These are phyloP conservation scores for Nicotiana obtusifolia DNA, from an alignment of 257 asterid species.

Conservation along the genomic window DNA sequence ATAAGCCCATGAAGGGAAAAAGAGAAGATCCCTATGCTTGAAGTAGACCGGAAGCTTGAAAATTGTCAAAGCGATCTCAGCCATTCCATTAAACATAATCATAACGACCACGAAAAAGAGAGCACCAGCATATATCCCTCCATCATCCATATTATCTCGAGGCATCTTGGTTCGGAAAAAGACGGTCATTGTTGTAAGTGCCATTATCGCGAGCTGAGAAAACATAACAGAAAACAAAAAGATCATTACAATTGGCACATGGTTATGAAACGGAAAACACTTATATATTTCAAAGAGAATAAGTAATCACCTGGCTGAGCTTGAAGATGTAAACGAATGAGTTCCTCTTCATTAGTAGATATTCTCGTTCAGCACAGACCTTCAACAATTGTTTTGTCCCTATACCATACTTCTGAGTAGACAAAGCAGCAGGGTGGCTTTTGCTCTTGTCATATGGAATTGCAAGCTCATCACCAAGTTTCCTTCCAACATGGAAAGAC, in stretches of 20 bases:
- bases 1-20: conserved; percentile 60
- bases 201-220: conserved; percentile 33
- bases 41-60: conserved; percentile 61
- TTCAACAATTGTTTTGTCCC: conserved; percentile 45
- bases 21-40: conserved; percentile 52
- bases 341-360: conserved; percentile 53
- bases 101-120: conserved; percentile 36
- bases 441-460: conserved; percentile 45
- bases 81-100: conserved; percentile 55
- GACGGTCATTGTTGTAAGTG: conserved; percentile 34
- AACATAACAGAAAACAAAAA: background rate
- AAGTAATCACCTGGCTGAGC: conserved; percentile 39
- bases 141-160: conserved; percentile 24
- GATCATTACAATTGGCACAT: background rate
- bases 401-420: conserved; percentile 41
- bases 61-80: conserved; percentile 57
- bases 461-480: conserved; percentile 35
- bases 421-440: conserved; percentile 55
- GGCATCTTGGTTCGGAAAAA: conserved; percentile 50
- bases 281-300: background rate
- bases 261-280: background rate
- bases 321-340: conserved; percentile 50
- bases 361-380: conserved; percentile 50
- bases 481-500: conserved; percentile 37
- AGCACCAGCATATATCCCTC: conserved; percentile 51